Evolutionary conservation across 192 early-diverging fungal species (phyloP), one percentile per base, ranked within the genome.

Genomic region (Cetraspora pellucida): DNA sequence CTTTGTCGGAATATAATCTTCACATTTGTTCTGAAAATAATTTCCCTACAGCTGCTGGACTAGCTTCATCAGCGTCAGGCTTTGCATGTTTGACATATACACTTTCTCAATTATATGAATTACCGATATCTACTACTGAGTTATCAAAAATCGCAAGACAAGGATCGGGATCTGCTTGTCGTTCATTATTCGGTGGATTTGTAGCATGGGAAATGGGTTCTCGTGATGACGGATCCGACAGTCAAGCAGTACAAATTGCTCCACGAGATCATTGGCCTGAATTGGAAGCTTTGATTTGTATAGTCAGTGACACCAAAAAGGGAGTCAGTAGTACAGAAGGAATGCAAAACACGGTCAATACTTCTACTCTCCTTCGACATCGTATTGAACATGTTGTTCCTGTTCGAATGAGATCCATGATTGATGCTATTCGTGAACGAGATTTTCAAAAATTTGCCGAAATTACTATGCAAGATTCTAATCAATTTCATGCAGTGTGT

Each of bases 401-500:
- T 21, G 81, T 86, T 72, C 88, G 95, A 46, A 98, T 99, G 97
- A 82, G 85, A 19, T 89, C 84, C 1, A 99, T 99, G 92, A 90
- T 88, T 71, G 74, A 84, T n/a, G 96, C 98, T 13, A 97, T 99
- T 79, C 75, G 77, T 13, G 80, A 78, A 43, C 86, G 90, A 74
- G 93, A 99, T 80, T 99, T 98, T 85, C 88, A 92, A 70, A 66
- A 81, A 8, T 99, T 99, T 86, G 98, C 95, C 43, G 93, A 96
- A 82, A 77, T 97, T 70, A 97, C 98, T 70, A 99, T 99, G 97
- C 85, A 82, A 66, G 98, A 99, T 81, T 97, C 96, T 23, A 99
- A 99, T 90, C 95, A 96, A 84, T 99, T 99, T 93, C 98, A 99
- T 81, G 94, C 97, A 45, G 93, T 95, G 46, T 98, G 97, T 81